Evolutionary conservation across 768 basidiomycete genomes (phyloP).

Genomic region (Coprinopsis cinerea): DNA sequence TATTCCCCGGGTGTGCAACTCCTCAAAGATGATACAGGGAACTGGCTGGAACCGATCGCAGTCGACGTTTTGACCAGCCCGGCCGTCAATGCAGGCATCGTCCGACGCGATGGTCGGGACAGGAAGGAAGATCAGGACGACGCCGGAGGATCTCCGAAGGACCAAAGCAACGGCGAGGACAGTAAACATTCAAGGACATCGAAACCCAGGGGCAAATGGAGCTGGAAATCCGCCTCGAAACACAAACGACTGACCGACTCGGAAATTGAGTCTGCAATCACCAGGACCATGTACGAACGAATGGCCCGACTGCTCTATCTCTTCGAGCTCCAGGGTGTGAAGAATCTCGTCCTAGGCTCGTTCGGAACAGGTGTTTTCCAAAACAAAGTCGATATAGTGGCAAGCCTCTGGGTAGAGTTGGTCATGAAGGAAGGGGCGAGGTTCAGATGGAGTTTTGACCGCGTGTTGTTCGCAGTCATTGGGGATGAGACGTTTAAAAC

Average conservation of each 20-base stretch:
- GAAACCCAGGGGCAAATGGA: background rate
- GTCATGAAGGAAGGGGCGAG: slow-evolving; percentile 42
- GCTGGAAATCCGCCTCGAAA: background rate
- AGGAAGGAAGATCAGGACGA: background rate
- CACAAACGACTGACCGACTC: background rate
- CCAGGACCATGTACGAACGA: slow-evolving; percentile 55
- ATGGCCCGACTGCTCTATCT: slow-evolving; percentile 62
- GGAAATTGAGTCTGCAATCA: slow-evolving; percentile 18
- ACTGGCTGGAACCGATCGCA: slow-evolving; percentile 47
- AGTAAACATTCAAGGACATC: too few species aligned
- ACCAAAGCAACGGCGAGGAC: too few species aligned
- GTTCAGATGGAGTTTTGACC: slow-evolving; percentile 53
- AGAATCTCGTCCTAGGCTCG: slow-evolving; percentile 61
- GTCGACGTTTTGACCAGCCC: slow-evolving; percentile 60
- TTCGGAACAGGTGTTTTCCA: slow-evolving; percentile 73
- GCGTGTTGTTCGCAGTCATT: slow-evolving; percentile 58
- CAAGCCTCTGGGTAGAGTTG: slow-evolving; percentile 58
- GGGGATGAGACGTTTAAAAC: slow-evolving; percentile 9
- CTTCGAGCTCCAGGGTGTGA: slow-evolving; percentile 53
- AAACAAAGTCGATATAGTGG: slow-evolving; percentile 53
- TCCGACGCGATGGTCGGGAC: slow-evolving; percentile 17
- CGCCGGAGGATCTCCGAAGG: too few species aligned
- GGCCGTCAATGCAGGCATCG: slow-evolving; percentile 58
- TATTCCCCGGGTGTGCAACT: slow-evolving; percentile 57
- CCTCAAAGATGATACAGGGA: slow-evolving; percentile 54